Percentiles rank a stretch among this genome's conserved stretches.
phyloP scores from a whole-genome alignment of 257 asterid genomes.

The Plantago major region DNA sequence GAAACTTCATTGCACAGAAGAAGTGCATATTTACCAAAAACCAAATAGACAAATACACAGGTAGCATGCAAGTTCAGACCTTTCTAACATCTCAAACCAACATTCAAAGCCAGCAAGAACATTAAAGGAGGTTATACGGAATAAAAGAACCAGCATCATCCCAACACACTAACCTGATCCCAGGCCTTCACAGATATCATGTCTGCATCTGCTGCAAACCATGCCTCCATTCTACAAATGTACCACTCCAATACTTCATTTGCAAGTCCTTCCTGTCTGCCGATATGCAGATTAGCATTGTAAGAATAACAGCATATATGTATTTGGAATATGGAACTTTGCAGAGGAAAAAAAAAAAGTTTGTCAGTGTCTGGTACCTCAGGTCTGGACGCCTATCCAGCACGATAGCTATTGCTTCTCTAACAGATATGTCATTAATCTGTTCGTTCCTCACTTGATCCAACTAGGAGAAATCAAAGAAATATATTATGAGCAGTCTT shows the following conservation, averaged over 20 bases:
- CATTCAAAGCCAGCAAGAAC: no score
- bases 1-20: background rate
- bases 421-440: slow-evolving; percentile 72
- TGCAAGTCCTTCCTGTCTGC: slow-evolving; percentile 83
- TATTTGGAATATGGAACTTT: slow-evolving; percentile 14
- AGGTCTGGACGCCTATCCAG: slow-evolving; percentile 74
- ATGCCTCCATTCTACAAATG: slow-evolving; percentile 98
- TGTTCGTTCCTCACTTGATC: slow-evolving; percentile 84
- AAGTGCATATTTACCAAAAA: background rate
- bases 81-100: slow-evolving; percentile 10
- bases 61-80: background rate
- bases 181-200: slow-evolving; percentile 93
- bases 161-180: slow-evolving; percentile 73
- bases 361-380: slow-evolving; percentile 42
- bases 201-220: slow-evolving; percentile 99
- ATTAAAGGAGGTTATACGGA: no score
- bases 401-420: slow-evolving; percentile 76
- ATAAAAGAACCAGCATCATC: no score
- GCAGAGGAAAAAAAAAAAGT: background rate
- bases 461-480: slow-evolving; percentile 40
- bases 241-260: slow-evolving; percentile 92
- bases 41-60: no score
- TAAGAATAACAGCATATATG: slow-evolving; percentile 18
- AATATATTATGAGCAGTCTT: slow-evolving; percentile 19
- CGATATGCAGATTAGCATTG: slow-evolving; percentile 12